Conservation (phyloP, 208 protist species). For the Phytomonas francai region DNA sequence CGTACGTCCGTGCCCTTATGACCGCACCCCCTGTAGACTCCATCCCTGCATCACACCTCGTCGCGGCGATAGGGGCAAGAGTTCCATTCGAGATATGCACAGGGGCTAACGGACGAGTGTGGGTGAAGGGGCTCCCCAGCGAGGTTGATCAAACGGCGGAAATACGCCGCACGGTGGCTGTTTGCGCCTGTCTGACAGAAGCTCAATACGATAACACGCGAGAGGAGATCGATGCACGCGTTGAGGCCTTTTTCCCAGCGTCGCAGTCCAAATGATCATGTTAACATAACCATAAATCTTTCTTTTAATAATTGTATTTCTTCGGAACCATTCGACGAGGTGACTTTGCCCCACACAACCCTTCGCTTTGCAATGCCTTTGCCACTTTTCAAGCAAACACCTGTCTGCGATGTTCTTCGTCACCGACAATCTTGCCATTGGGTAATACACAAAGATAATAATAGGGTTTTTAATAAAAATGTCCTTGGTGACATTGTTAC, state of each 20-base stretch:
- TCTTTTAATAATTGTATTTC: not conserved
- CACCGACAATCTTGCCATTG: too few relatives aligned
- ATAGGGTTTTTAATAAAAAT: too few relatives aligned
- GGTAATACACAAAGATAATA: too few relatives aligned
- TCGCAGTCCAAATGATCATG: not conserved
- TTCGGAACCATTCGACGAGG: not conserved
- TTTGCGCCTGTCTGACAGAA: conserved; percentile 65
- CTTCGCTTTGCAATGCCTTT: not conserved
- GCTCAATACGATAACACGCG: conserved; percentile 53
- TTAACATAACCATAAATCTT: not conserved
- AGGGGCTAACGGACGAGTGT: conserved; percentile 76
- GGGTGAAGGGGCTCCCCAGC: conserved; percentile 57
- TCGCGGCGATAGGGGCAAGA: conserved; percentile 41
- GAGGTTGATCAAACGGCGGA: conserved; percentile 31
- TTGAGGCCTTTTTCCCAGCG: conserved; percentile 46
- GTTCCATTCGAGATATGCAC: conserved; percentile 72
- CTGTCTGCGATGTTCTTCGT: too few relatives aligned
- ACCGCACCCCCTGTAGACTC: conserved; percentile 12
- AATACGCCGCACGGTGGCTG: conserved; percentile 57
- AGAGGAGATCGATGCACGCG: conserved; percentile 64
- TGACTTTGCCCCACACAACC: not conserved
- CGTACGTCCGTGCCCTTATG: conserved; percentile 62
- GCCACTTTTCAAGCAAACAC: not conserved
- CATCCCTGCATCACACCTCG: conserved; percentile 46
- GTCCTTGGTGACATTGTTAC: not conserved